Conservation (phyloP, 768 basidiomycete species). For the Pulveroboletus ravenelii region DNA sequence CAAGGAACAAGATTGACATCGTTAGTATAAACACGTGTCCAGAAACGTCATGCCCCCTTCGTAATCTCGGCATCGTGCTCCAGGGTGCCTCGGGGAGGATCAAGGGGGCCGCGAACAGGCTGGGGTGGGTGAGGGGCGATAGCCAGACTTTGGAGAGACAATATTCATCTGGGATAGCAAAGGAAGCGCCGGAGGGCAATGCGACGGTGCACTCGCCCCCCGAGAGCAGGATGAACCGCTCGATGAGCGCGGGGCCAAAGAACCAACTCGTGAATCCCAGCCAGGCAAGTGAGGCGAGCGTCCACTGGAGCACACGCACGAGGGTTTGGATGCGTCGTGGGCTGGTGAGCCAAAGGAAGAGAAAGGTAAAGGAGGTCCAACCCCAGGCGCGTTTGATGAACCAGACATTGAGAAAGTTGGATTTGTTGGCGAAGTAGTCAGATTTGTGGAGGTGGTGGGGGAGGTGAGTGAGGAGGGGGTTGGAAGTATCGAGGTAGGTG, state of each 20-base stretch:
- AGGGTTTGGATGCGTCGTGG: slow-evolving; percentile 40
- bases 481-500: slow-evolving; percentile 83
- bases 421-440: slow-evolving; percentile 76
- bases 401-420: slow-evolving; percentile 73
- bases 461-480: slow-evolving; percentile 63
- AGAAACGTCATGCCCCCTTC: slow-evolving; percentile 86
- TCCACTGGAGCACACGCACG: slow-evolving; percentile 49
- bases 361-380: slow-evolving; percentile 75
- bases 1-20: slow-evolving; percentile 71
- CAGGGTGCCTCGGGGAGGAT: slow-evolving; percentile 38
- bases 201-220: slow-evolving; percentile 76
- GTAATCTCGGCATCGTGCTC: slow-evolving; percentile 54
- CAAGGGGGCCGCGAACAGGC: slow-evolving; percentile 48
- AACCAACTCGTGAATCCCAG: slow-evolving; percentile 79
- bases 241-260: slow-evolving; percentile 76
- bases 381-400: slow-evolving; percentile 93
- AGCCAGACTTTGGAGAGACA: slow-evolving; percentile 52
- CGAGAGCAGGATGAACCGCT: slow-evolving; percentile 57
- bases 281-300: slow-evolving; percentile 62
- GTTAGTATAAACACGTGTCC: slow-evolving; percentile 91
- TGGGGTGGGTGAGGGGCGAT: slow-evolving; percentile 57
- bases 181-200: slow-evolving; percentile 50
- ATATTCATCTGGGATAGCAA: slow-evolving; percentile 52
- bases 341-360: slow-evolving; percentile 54
- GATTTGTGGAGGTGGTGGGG: slow-evolving; percentile 61